phyloP scores from a whole-genome alignment of 805 yeast genomes.

The Lipomyces kockii region DNA sequence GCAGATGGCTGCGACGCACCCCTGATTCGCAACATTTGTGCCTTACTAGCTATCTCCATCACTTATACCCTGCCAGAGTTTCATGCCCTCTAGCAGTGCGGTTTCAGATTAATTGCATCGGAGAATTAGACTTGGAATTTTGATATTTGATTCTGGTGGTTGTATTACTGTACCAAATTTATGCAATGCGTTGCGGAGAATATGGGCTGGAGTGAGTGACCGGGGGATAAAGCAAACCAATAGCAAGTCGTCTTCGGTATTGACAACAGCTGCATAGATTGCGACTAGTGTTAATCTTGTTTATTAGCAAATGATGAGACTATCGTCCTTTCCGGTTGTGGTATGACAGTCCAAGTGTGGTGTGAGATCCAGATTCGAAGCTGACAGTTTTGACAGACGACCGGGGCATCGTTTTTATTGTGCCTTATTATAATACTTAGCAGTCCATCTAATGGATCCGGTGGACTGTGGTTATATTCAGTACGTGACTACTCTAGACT shows the following conservation, averaged over 20 bases:
- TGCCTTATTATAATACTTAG: slow-evolving; percentile 2
- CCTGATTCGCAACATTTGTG: too few relatives aligned
- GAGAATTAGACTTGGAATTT: not conserved
- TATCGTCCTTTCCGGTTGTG: not conserved
- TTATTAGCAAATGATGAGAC: not conserved
- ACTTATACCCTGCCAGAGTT: not conserved
- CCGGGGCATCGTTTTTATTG: slow-evolving; percentile 2
- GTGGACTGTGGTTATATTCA: slow-evolving; percentile 11
- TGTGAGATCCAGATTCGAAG: not conserved
- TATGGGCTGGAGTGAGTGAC: not conserved
- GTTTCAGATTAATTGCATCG: not conserved
- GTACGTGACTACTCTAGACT: not conserved
- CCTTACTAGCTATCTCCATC: too few relatives aligned
- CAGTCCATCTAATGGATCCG: slow-evolving; percentile 4
- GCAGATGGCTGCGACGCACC: too few relatives aligned
- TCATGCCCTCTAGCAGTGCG: not conserved
- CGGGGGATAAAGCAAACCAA: not conserved
- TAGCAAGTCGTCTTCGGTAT: not conserved
- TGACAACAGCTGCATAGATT: not conserved
- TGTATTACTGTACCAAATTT: not conserved
- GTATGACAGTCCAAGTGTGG: not conserved
- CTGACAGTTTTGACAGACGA: not conserved
- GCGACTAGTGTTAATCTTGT: not conserved
- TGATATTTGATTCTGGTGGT: not conserved
- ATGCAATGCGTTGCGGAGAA: not conserved